Evolutionary conservation across 805 yeast genomes (phyloP).

Genomic region (Candida succiphila): DNA sequence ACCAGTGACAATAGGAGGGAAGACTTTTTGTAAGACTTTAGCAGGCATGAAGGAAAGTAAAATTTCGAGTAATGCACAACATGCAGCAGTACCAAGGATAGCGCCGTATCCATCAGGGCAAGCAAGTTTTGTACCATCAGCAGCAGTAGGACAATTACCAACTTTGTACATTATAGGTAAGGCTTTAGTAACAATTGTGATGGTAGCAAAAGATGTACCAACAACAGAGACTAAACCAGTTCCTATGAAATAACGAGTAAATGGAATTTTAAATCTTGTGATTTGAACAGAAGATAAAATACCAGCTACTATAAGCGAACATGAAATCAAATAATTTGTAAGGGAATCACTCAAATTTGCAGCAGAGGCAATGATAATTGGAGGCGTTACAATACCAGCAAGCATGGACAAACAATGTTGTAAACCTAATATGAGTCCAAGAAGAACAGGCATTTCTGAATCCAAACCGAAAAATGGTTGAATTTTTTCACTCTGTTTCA

Average conservation of each 20-base stretch:
- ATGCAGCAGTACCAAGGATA: conserved; percentile 71
- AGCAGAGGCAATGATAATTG: conserved; percentile 54
- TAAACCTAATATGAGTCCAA: conserved; percentile 72
- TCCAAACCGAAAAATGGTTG: conserved; percentile 82
- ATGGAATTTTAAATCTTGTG: conserved; percentile 67
- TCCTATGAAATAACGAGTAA: conserved; percentile 71
- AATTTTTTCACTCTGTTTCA: conserved; percentile 31
- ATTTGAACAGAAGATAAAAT: conserved; percentile 66
- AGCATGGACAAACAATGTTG: conserved; percentile 88
- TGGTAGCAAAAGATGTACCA: conserved; percentile 86
- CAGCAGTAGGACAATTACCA: conserved; percentile 56
- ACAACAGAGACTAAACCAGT: conserved; percentile 86
- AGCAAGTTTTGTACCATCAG: conserved; percentile 57
- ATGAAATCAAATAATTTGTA: conserved; percentile 61
- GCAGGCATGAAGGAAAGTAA: conserved; percentile 73
- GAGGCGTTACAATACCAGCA: conserved; percentile 86
- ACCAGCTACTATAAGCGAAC: conserved; percentile 62
- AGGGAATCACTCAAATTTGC: conserved; percentile 45
- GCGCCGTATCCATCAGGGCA: conserved; percentile 91
- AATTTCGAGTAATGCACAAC: conserved; percentile 70
- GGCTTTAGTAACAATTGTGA: conserved; percentile 66
- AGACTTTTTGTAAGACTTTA: conserved; percentile 51
- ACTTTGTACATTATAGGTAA: conserved; percentile 70
- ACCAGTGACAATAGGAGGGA: conserved; percentile 90
- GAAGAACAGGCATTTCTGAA: conserved; percentile 69